These are phyloP conservation scores for Neoscytalidium dimidiatum DNA, from an alignment of 2,329 filamentous ascomycete genomes.

Conservation along the genomic window DNA sequence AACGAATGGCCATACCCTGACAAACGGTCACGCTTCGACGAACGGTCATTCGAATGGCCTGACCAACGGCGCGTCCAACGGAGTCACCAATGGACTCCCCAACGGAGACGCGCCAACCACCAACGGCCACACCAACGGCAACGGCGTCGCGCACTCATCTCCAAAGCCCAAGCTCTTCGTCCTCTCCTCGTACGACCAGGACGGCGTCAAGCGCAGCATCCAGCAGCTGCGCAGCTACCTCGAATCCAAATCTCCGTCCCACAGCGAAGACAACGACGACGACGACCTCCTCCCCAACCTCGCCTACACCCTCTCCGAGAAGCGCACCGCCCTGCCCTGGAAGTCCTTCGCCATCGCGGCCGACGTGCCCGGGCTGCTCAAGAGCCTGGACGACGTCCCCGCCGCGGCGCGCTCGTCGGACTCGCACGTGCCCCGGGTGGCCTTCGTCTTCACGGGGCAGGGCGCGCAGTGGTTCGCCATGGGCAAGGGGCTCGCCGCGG, in stretches of 20 bases:
- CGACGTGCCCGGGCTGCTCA: not conserved
- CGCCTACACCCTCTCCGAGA: slow-evolving; percentile 8
- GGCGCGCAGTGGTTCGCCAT: slow-evolving; percentile 30
- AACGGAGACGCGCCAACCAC: not conserved
- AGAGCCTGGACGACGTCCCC: not conserved
- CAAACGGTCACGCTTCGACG: not conserved
- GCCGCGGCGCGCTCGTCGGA: slow-evolving; percentile 5
- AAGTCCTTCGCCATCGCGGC: not conserved
- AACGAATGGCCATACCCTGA: not conserved
- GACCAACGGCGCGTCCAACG: not conserved
- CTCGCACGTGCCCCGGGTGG: not conserved
- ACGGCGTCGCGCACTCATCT: not conserved
- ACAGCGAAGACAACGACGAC: not conserved
- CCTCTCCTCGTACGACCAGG: not conserved
- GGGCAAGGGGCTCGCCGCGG: slow-evolving; percentile 19
- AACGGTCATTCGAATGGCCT: not conserved
- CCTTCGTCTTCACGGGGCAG: slow-evolving; percentile 35
- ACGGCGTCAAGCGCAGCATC: not conserved
- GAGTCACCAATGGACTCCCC: not conserved
- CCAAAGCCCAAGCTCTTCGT: slow-evolving; percentile 1
- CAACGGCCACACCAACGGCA: not conserved
- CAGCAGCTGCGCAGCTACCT: not conserved
- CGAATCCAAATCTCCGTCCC: not conserved
- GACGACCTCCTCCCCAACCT: not conserved
- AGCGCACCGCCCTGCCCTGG: not conserved